phyloP scores from a whole-genome alignment of 2,329 filamentous ascomycete species.

The Colletotrichum agaves region DNA sequence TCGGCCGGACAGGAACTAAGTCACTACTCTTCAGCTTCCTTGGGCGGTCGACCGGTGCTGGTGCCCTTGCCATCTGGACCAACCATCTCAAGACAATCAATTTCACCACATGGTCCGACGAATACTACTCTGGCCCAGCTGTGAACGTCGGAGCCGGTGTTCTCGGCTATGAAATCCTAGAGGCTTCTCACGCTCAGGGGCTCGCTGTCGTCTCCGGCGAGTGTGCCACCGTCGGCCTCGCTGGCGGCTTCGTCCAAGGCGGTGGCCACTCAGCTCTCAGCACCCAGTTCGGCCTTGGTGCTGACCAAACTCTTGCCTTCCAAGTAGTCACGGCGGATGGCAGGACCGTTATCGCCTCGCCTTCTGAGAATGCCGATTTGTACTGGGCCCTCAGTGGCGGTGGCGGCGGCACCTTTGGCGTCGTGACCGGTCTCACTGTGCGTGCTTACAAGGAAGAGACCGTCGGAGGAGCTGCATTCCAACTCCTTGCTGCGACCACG shows the following conservation, averaged over 20 bases:
- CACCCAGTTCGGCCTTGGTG: slow-evolving; percentile 57
- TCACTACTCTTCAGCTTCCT: slow-evolving; percentile 39
- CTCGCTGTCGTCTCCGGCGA: slow-evolving; percentile 36
- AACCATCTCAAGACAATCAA: slow-evolving; percentile 54
- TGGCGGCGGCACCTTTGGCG: slow-evolving; percentile 62
- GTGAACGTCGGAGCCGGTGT: slow-evolving; percentile 66
- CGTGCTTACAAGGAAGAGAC: slow-evolving; percentile 57
- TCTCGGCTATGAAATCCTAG: slow-evolving; percentile 57
- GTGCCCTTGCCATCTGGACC: slow-evolving; percentile 52
- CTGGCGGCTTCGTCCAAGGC: slow-evolving; percentile 60
- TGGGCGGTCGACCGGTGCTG: slow-evolving; percentile 51
- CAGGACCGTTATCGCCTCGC: slow-evolving; percentile 53
- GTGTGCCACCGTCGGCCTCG: slow-evolving; percentile 43
- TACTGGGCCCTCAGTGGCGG: slow-evolving; percentile 66
- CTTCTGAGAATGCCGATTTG: slow-evolving; percentile 56
- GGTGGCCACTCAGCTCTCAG: slow-evolving; percentile 57
- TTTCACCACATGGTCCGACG: slow-evolving; percentile 50
- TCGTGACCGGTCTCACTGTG: slow-evolving; percentile 61
- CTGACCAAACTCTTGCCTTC: slow-evolving; percentile 59
- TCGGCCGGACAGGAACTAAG: not conserved
- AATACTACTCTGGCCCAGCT: slow-evolving; percentile 61
- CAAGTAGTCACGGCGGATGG: slow-evolving; percentile 58
- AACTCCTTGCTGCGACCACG: slow-evolving; percentile 45
- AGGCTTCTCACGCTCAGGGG: slow-evolving; percentile 46
- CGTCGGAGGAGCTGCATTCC: slow-evolving; percentile 56